Percentiles rank a stretch among this genome's conserved stretches.
phyloP scores from a whole-genome alignment of 176 grass and related monocot genomes.

The Dendrocalamus sinicus region DNA sequence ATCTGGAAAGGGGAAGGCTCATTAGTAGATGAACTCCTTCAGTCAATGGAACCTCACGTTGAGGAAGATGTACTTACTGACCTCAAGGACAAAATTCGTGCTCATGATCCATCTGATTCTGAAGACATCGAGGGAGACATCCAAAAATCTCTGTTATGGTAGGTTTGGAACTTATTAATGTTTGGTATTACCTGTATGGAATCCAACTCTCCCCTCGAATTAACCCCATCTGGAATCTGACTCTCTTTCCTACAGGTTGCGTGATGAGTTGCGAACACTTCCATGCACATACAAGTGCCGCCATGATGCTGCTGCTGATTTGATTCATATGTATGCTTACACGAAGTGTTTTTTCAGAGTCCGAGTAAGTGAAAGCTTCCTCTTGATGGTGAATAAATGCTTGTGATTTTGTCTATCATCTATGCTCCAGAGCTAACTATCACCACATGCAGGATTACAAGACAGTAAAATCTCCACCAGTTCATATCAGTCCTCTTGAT shows the following conservation, averaged over 20 bases:
- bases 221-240: constrained; percentile 16
- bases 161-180: constrained; percentile 34
- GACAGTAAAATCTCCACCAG: constrained; percentile 77
- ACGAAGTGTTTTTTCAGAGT: constrained; percentile 93
- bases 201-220: neutral
- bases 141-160: constrained; percentile 84
- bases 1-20: constrained; percentile 95
- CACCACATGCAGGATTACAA: constrained; percentile 77
- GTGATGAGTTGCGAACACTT: constrained; percentile 85
- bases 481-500: constrained; percentile 93
- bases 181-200: constrained; percentile 16
- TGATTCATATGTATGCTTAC: constrained; percentile 98
- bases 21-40: constrained; percentile 73
- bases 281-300: constrained; percentile 89
- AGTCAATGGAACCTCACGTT: constrained; percentile 86
- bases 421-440: constrained; percentile 38
- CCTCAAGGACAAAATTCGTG: constrained; percentile 76
- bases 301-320: constrained; percentile 95
- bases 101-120: constrained; percentile 75
- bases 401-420: constrained; percentile 41
- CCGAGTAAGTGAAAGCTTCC: constrained; percentile 57
- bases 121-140: constrained; percentile 69
- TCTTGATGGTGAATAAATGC: constrained; percentile 20
- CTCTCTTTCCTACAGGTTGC: constrained; percentile 63
- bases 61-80: constrained; percentile 71